Evolutionary conservation across 2,329 filamentous ascomycete species (phyloP).

Genomic region (Aspergillus sp.): DNA sequence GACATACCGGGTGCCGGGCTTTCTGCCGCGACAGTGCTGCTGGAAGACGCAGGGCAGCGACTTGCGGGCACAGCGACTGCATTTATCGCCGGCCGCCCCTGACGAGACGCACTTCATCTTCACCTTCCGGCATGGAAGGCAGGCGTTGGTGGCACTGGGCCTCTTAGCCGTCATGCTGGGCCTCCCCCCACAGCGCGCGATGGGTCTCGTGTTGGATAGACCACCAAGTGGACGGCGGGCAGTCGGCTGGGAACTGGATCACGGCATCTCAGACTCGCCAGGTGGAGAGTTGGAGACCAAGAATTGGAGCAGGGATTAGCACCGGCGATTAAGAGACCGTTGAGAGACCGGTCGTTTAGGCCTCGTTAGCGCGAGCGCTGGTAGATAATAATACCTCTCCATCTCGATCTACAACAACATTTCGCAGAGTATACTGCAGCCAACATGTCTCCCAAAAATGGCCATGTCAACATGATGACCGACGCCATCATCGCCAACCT

Average conservation of each 20-base stretch:
- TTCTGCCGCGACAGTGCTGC: not conserved
- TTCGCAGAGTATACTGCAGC: not conserved
- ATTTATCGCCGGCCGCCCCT: not conserved
- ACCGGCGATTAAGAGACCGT: too few species aligned
- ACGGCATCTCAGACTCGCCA: too few species aligned
- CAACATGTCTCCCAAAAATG: conserved; percentile 5
- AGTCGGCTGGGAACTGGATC: too few species aligned
- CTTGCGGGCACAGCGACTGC: not conserved
- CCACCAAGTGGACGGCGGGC: too few species aligned
- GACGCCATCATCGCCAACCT: conserved; percentile 49
- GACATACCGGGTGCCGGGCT: not conserved
- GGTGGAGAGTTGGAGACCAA: too few species aligned
- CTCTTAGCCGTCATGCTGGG: too few species aligned
- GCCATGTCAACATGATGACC: conserved; percentile 52
- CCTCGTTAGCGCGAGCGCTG: not conserved
- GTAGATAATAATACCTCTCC: too few species aligned
- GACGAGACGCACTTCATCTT: conserved; percentile 1
- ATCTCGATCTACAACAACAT: too few species aligned
- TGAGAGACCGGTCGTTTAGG: too few species aligned
- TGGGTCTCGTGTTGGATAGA: too few species aligned
- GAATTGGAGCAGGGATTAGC: too few species aligned
- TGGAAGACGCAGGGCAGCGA: not conserved
- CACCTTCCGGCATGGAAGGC: not conserved
- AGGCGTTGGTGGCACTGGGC: not conserved
- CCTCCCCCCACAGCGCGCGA: too few species aligned